Evolutionary conservation across 179 eudicot genomes (phyloP).

Genomic region (Beta corolliflora): DNA sequence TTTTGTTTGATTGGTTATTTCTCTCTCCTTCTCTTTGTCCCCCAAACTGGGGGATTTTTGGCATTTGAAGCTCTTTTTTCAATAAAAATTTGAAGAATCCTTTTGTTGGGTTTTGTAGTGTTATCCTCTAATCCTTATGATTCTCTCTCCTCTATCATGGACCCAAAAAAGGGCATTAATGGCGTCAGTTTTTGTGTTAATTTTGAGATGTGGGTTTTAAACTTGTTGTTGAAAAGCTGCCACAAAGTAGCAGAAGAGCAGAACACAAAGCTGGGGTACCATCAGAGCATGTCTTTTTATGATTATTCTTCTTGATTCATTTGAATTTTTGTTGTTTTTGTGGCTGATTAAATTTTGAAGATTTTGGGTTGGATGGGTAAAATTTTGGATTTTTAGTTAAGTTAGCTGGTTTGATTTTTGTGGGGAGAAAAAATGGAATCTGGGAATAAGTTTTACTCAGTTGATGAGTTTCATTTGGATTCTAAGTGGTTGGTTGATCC

Average conservation of each 20-base stretch:
- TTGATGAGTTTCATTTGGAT: constrained; percentile 70
- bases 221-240: constrained; percentile 24
- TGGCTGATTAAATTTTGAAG: background rate
- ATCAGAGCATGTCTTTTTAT: constrained; percentile 31
- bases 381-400: constrained; percentile 17
- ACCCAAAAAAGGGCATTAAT: constrained; percentile 28
- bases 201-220: constrained; percentile 37
- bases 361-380: constrained; percentile 29
- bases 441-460: constrained; percentile 59
- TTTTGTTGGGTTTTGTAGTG: constrained; percentile 38
- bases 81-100: constrained; percentile 36
- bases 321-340: constrained; percentile 8
- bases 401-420: constrained; percentile 13
- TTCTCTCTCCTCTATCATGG: constrained; percentile 31
- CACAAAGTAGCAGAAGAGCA: constrained; percentile 12
- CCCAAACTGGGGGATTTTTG: constrained; percentile 36
- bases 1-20: constrained; percentile 30
- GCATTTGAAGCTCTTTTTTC: constrained; percentile 37
- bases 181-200: constrained; percentile 29
- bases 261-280: constrained; percentile 7
- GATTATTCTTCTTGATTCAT: background rate
- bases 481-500: constrained; percentile 95
- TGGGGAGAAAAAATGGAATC: constrained; percentile 57
- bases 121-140: constrained; percentile 24
- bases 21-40: constrained; percentile 21